Evolutionary conservation across 768 basidiomycete species (phyloP).

Genomic region (Tephrocybe sp.): DNA sequence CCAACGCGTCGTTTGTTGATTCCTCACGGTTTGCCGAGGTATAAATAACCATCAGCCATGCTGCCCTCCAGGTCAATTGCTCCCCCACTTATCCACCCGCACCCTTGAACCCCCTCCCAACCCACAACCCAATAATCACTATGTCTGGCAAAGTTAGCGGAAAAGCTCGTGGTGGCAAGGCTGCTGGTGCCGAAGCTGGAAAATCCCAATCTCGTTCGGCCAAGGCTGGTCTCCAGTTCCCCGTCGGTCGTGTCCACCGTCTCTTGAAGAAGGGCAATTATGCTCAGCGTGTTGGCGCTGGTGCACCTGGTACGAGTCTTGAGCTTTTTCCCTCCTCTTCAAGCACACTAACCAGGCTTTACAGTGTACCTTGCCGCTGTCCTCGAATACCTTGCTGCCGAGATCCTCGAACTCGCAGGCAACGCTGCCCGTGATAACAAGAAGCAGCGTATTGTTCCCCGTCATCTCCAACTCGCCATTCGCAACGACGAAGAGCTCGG

Average conservation of each 20-base stretch:
- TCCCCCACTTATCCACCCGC: too few relatives aligned
- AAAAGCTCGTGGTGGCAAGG: constrained; percentile 34
- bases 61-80: too few relatives aligned
- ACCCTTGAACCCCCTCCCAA: neutral
- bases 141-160: constrained; percentile 38
- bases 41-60: constrained; percentile 25
- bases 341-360: neutral
- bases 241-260: constrained; percentile 82
- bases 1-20: constrained; percentile 39
- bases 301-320: constrained; percentile 57
- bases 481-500: constrained; percentile 82
- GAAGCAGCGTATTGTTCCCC: constrained; percentile 85
- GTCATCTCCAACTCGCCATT: constrained; percentile 83
- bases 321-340: neutral
- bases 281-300: constrained; percentile 74
- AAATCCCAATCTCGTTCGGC: constrained; percentile 63
- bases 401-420: constrained; percentile 83
- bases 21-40: constrained; percentile 11
- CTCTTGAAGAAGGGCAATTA: constrained; percentile 77
- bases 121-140: constrained; percentile 1
- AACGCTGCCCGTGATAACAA: constrained; percentile 72
- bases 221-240: constrained; percentile 68
- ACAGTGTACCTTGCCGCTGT: constrained; percentile 80
- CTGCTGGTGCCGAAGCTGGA: constrained; percentile 32
- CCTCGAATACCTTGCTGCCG: constrained; percentile 80